Conservation (phyloP, 2,329 filamentous ascomycete genomes). For the Ophiostoma perfectum region DNA sequence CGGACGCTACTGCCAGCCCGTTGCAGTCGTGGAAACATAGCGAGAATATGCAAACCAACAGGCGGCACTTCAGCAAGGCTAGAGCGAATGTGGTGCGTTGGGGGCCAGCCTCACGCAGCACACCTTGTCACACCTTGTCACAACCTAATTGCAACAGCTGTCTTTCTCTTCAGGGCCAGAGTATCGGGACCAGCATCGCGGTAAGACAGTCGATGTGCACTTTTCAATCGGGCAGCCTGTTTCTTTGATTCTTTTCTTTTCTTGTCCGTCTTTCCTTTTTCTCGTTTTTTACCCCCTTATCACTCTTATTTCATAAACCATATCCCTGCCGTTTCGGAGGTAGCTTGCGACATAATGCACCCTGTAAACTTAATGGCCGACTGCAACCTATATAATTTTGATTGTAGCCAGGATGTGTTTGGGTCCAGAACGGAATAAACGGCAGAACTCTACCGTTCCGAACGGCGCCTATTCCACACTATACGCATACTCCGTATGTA, state of each 20-base stretch:
- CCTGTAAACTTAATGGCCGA: neutral
- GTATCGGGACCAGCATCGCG: neutral
- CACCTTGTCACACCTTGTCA: neutral
- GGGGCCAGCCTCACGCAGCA: neutral
- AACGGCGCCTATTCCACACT: no score
- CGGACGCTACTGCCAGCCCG: no score
- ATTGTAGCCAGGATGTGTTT: no score
- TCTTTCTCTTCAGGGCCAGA: neutral
- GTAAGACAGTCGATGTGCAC: neutral
- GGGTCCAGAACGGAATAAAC: neutral
- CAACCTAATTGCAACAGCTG: neutral
- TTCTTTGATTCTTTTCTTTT: neutral
- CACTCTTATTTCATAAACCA: neutral
- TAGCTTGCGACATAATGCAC: constrained; percentile 1
- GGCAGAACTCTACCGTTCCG: no score
- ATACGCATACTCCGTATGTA: no score
- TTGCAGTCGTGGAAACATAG: neutral
- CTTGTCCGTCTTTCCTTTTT: no score
- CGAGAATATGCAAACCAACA: neutral
- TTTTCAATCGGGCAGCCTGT: neutral
- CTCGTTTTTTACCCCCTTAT: no score
- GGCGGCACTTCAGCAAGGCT: neutral
- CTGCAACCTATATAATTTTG: neutral
- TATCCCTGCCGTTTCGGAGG: constrained; percentile 4
- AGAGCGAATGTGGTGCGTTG: neutral